Evolutionary conservation across 805 yeast species (phyloP).

Genomic region (Teunomyces cretensis): DNA sequence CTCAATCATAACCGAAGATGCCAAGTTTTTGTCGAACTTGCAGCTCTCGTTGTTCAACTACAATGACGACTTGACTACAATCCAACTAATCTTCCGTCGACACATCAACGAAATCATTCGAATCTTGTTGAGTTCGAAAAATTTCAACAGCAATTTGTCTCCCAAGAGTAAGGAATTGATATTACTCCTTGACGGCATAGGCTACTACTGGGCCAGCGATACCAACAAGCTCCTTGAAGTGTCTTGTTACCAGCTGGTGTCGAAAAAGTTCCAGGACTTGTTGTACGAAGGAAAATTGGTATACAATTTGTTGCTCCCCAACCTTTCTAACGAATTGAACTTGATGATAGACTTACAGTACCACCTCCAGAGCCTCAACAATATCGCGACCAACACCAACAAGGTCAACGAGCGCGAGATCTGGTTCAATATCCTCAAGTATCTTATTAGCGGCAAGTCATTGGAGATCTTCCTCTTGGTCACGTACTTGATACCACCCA

Average conservation of each 20-base stretch:
- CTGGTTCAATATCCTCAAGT: constrained; percentile 44
- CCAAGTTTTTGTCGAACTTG: constrained; percentile 41
- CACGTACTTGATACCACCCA: constrained; percentile 44
- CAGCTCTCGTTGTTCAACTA: constrained; percentile 43
- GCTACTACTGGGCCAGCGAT: constrained; percentile 45
- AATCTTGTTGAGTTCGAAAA: constrained; percentile 37
- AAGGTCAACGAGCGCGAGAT: constrained; percentile 32
- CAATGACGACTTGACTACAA: constrained; percentile 47
- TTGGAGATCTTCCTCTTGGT: constrained; percentile 38
- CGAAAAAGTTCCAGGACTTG: constrained; percentile 34
- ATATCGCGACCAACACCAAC: constrained; percentile 11
- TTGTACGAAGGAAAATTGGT: constrained; percentile 29
- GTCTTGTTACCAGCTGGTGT: constrained; percentile 40
- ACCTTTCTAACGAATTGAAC: constrained; percentile 40
- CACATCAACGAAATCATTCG: constrained; percentile 45
- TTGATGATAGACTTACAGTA: constrained; percentile 44
- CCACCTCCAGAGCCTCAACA: constrained; percentile 38
- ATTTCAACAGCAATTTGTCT: constrained; percentile 24
- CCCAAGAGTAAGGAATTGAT: constrained; percentile 18
- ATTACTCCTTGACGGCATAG: constrained; percentile 41
- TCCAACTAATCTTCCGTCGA: constrained; percentile 43
- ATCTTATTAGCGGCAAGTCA: constrained; percentile 40
- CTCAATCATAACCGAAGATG: constrained; percentile 46
- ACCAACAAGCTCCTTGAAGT: constrained; percentile 39
- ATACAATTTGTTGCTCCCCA: constrained; percentile 35